Evolutionary conservation across 768 basidiomycete species (phyloP).

Genomic region (Trametes gibbosa): DNA sequence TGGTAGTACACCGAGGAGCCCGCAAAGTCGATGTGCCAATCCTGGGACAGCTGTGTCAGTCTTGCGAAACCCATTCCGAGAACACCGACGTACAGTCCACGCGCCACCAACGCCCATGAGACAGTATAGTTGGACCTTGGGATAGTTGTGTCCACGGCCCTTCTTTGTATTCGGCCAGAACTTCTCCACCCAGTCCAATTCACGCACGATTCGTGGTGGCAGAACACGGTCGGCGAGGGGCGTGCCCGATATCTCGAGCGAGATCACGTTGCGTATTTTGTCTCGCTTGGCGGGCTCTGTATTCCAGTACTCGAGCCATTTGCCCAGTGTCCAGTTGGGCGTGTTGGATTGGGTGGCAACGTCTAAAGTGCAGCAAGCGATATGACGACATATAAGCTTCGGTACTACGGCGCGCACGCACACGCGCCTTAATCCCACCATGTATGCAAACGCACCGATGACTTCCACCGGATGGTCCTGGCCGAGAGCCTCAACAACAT

Average conservation of each 20-base stretch:
- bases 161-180: slow-evolving; percentile 85
- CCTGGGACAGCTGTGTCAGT: slow-evolving; percentile 44
- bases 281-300: slow-evolving; percentile 66
- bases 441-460: slow-evolving; percentile 58
- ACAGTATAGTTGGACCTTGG: slow-evolving; percentile 95
- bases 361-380: slow-evolving; percentile 45
- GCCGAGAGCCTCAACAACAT: slow-evolving; percentile 80
- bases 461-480: slow-evolving; percentile 82
- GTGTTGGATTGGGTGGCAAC: slow-evolving; percentile 84
- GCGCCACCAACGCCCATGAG: slow-evolving; percentile 92
- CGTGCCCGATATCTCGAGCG: slow-evolving; percentile 89
- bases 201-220: slow-evolving; percentile 81
- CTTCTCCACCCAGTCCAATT: slow-evolving; percentile 96
- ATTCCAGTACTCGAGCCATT: slow-evolving; percentile 88
- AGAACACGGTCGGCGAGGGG: slow-evolving; percentile 72
- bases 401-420: background rate
- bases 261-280: slow-evolving; percentile 94
- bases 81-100: slow-evolving; percentile 73
- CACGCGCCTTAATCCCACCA: background rate
- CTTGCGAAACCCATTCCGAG: background rate
- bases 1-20: slow-evolving; percentile 99
- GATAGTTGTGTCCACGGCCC: slow-evolving; percentile 67
- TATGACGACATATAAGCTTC: slow-evolving; percentile 2
- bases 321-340: slow-evolving; percentile 85
- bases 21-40: slow-evolving; percentile 99